Percentiles rank a stretch among this genome's conserved stretches.
phyloP scores from a whole-genome alignment of 371 early-diverging fungal species.

The Rhizopus microsporus region DNA sequence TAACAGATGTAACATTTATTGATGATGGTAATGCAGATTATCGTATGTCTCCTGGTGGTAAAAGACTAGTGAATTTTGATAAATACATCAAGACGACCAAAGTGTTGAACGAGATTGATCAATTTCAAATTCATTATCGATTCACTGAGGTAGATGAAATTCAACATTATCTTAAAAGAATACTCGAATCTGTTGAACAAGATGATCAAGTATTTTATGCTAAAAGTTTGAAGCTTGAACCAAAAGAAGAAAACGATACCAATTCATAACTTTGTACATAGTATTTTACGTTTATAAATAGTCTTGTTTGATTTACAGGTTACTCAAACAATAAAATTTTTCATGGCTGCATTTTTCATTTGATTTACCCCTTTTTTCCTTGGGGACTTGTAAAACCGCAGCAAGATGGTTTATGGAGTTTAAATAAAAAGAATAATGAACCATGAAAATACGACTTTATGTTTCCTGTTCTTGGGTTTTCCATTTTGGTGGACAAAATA shows the following conservation, averaged over 20 bases:
- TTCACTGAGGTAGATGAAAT: conserved; percentile 60
- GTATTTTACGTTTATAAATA: too few species aligned
- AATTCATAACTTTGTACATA: not conserved
- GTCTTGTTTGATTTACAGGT: too few species aligned
- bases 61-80: conserved; percentile 77
- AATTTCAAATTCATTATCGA: conserved; percentile 77
- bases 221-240: conserved; percentile 42
- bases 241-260: conserved; percentile 38
- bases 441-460: too few species aligned
- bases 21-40: conserved; percentile 52
- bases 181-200: conserved; percentile 39
- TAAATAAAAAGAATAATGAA: too few species aligned
- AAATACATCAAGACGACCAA: conserved; percentile 70
- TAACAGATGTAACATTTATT: conserved; percentile 87
- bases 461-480: too few species aligned
- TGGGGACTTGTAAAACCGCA: too few species aligned
- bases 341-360: too few species aligned
- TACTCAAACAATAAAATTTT: too few species aligned
- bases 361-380: too few species aligned
- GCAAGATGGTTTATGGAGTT: too few species aligned
- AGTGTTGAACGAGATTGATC: conserved; percentile 74
- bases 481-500: too few species aligned
- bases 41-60: conserved; percentile 37
- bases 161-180: conserved; percentile 35
- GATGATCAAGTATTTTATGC: conserved; percentile 46